phyloP scores from a whole-genome alignment of 352 stramenopile species.

The Globisporangium sylvaticum region DNA sequence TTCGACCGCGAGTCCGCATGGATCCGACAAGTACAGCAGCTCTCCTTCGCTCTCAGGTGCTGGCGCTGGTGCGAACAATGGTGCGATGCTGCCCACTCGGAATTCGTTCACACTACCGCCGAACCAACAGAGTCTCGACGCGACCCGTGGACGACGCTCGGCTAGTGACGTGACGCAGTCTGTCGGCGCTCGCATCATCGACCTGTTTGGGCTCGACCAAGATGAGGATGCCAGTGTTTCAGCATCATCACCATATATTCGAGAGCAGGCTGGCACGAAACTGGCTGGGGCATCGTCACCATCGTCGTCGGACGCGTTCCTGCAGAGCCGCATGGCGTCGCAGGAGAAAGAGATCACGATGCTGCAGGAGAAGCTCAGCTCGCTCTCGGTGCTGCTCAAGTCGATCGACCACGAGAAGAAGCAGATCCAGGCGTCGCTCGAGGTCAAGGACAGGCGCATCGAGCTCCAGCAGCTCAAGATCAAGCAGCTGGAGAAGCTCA shows the following conservation, averaged over 20 bases:
- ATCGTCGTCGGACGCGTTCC: conserved; percentile 21
- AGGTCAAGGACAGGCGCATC: conserved; percentile 77
- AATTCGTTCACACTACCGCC: conserved; percentile 6
- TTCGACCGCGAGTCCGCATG: neutral
- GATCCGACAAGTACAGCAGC: neutral
- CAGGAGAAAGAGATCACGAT: conserved; percentile 69
- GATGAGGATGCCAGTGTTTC: conserved; percentile 6
- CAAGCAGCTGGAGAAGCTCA: conserved; percentile 55
- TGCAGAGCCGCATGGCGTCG: conserved; percentile 56
- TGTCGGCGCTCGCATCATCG: conserved; percentile 11
- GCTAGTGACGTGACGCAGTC: conserved; percentile 8
- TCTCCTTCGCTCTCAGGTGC: conserved; percentile 2
- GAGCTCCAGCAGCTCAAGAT: conserved; percentile 64
- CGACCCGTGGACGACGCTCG: neutral
- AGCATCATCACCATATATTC: neutral
- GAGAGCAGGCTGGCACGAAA: neutral
- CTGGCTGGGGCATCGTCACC: neutral
- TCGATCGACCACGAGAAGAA: conserved; percentile 64
- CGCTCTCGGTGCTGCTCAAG: conserved; percentile 60
- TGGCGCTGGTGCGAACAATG: neutral
- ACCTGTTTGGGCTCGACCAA: conserved; percentile 17
- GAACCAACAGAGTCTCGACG: neutral
- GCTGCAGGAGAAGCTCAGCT: conserved; percentile 66
- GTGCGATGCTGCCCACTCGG: neutral
- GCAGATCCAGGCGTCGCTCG: conserved; percentile 42